These are phyloP conservation scores for Fusarium nisikadoi DNA, from an alignment of 2,329 filamentous ascomycete species.

Conservation along the genomic window DNA sequence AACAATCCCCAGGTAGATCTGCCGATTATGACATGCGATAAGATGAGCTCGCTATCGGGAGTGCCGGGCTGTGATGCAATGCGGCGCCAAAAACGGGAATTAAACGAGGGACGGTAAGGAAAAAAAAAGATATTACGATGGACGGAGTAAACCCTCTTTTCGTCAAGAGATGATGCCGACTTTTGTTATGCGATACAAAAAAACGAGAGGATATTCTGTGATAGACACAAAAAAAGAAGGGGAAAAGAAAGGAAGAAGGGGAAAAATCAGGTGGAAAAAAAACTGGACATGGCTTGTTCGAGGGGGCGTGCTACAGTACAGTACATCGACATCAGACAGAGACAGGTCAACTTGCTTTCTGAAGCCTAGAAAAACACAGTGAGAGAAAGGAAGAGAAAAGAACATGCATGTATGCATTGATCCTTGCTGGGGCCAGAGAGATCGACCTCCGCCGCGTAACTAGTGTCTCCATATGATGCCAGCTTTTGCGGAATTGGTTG, in stretches of 20 bases:
- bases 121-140: background rate
- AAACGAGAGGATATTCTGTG: constrained; percentile 30
- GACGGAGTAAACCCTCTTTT: constrained; percentile 14
- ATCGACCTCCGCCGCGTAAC: constrained; percentile 27
- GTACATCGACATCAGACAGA: background rate
- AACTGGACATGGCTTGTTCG: background rate
- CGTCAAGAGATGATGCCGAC: background rate
- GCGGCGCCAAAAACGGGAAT: constrained; percentile 16
- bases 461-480: constrained; percentile 24
- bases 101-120: constrained; percentile 21
- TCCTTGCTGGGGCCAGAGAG: constrained; percentile 24
- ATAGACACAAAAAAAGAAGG: background rate
- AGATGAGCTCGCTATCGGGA: constrained; percentile 17
- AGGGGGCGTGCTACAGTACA: background rate
- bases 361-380: constrained; percentile 5
- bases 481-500: constrained; percentile 8
- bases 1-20: background rate
- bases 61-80: constrained; percentile 30
- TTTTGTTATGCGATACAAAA: background rate
- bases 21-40: constrained; percentile 24
- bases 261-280: constrained; percentile 8
- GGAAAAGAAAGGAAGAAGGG: background rate
- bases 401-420: background rate
- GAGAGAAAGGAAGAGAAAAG: background rate
- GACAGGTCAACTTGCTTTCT: background rate